Conservation (phyloP, 176 grass and related monocot species). For the Musa itinerans region DNA sequence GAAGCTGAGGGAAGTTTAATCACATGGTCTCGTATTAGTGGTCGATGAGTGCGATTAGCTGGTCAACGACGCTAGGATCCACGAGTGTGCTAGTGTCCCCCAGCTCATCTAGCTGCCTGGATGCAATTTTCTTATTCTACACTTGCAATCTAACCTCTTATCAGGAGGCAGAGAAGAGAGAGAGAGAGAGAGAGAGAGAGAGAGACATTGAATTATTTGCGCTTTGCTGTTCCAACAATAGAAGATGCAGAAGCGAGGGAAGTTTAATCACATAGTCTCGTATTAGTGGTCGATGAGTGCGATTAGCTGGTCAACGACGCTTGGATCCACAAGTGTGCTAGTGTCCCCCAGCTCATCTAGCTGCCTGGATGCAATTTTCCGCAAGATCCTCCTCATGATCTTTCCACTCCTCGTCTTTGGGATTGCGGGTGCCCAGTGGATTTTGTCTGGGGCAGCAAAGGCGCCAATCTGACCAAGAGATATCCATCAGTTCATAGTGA, state of each 20-base stretch:
- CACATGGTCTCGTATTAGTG: conserved; percentile 13
- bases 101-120: conserved; percentile 78
- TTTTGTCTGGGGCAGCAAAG: conserved; percentile 92
- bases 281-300: conserved; percentile 43
- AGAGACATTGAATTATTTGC: too few relatives aligned
- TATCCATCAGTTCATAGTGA: neutral
- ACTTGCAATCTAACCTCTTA: too few relatives aligned
- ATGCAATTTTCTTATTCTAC: conserved; percentile 31
- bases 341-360: conserved; percentile 89
- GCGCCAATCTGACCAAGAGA: conserved; percentile 59
- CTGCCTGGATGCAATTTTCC: conserved; percentile 83
- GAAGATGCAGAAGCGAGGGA: neutral
- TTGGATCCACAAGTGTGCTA: conserved; percentile 76
- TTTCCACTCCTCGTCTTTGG: conserved; percentile 95
- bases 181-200: too few relatives aligned
- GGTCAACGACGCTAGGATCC: conserved; percentile 67
- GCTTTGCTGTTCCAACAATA: neutral
- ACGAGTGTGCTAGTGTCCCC: conserved; percentile 90
- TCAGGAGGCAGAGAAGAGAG: too few relatives aligned
- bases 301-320: conserved; percentile 72
- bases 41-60: conserved; percentile 61
- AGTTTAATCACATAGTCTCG: neutral
- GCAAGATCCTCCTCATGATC: conserved; percentile 85
- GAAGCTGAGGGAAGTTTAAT: neutral
- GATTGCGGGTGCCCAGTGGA: conserved; percentile 87